Evolutionary conservation across 2,329 filamentous ascomycete genomes (phyloP).

Genomic region (Scytalidium lignicola): DNA sequence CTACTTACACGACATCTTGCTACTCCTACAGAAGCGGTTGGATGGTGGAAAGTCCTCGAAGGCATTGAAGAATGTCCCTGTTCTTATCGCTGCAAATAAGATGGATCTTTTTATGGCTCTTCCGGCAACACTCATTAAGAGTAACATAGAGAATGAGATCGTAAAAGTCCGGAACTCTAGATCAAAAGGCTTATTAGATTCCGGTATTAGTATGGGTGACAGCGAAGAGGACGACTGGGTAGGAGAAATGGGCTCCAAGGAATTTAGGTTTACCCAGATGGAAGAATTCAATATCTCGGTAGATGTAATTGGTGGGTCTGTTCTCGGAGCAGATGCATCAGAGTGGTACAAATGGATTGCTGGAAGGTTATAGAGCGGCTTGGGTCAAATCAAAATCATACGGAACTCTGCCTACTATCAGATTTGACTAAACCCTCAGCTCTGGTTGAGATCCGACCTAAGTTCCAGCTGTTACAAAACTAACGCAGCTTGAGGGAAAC

Average conservation of each 20-base stretch:
- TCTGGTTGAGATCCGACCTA: too few relatives aligned
- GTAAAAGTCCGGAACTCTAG: conserved; percentile 69
- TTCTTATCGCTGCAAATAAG: conserved; percentile 92
- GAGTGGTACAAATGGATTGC: conserved; percentile 93
- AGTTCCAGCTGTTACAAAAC: too few relatives aligned
- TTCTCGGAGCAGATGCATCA: conserved; percentile 57
- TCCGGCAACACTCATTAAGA: conserved; percentile 70
- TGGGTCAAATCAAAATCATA: too few relatives aligned
- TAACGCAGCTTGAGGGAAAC: too few relatives aligned
- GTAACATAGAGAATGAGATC: conserved; percentile 74
- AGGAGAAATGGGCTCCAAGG: conserved; percentile 71
- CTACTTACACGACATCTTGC: conserved; percentile 86
- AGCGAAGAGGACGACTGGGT: conserved; percentile 77
- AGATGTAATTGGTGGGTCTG: conserved; percentile 71
- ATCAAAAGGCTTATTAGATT: conserved; percentile 78
- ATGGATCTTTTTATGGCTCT: conserved; percentile 91
- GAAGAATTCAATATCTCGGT: conserved; percentile 77
- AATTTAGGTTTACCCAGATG: conserved; percentile 78
- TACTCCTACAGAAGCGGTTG: conserved; percentile 71
- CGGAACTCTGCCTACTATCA: too few relatives aligned
- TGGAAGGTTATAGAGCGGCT: conserved; percentile 55
- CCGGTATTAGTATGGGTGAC: conserved; percentile 64
- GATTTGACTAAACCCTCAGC: too few relatives aligned
- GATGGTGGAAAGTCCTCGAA: conserved; percentile 51
- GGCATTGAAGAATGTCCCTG: conserved; percentile 55